A percentile compares a stretch with the other conserved stretches of the same genome.
Evolutionary conservation across 1,284 basidiomycete species (phyloP).

Genomic region (Marasmius sp.): DNA sequence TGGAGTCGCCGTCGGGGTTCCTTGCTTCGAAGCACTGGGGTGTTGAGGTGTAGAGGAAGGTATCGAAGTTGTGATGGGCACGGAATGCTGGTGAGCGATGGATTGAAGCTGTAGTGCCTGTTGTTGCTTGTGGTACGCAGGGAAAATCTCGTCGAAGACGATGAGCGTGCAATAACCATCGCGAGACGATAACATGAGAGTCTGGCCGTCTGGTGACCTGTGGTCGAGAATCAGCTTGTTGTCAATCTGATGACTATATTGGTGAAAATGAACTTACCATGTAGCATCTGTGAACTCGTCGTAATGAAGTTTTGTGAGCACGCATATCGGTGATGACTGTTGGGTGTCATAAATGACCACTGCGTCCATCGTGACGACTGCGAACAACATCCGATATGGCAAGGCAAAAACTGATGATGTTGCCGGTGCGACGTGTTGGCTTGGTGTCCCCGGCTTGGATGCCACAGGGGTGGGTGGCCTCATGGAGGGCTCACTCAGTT

Average conservation of each 20-base stretch:
- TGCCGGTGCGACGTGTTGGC: conserved; percentile 17
- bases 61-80: conserved; percentile 44
- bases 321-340: conserved; percentile 88
- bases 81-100: conserved; percentile 80
- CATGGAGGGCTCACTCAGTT: conserved; percentile 21
- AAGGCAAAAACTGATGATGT: conserved; percentile 79
- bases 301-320: conserved; percentile 95
- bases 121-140: conserved; percentile 84
- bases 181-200: conserved; percentile 87
- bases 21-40: conserved; percentile 20
- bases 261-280: conserved; percentile 63
- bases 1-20: conserved; percentile 27
- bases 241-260: not conserved
- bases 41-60: conserved; percentile 26
- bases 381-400: conserved; percentile 94
- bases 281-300: conserved; percentile 96
- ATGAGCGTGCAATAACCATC: conserved; percentile 98
- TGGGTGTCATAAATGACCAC: conserved; percentile 97
- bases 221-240: conserved; percentile 3
- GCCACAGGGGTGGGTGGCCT: conserved; percentile 55
- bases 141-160: conserved; percentile 88
- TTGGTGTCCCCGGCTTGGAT: conserved; percentile 57
- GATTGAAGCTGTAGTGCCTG: conserved; percentile 84
- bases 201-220: conserved; percentile 96
- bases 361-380: conserved; percentile 96